Base-by-base conservation (phyloP, 2,329 filamentous ascomycete species). In the Fusarium penzigii region DNA sequence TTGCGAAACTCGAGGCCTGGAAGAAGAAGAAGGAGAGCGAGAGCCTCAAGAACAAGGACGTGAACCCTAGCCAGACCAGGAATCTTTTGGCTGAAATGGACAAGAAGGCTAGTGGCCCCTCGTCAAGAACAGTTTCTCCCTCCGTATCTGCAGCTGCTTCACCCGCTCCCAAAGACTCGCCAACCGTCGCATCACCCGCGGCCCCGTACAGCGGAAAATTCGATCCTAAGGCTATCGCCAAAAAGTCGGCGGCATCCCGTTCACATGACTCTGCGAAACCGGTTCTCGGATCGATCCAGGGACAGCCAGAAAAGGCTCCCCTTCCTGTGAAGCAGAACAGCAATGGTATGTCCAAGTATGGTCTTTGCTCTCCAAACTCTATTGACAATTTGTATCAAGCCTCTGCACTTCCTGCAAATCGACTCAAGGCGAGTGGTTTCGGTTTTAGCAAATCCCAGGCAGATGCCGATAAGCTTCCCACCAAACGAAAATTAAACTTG, bases 1-100 rank as follows among this genome's bases (percentile, higher is more conserved):
- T 92, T 41, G 90, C 90, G 29, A 92, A 90, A 68, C 75, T 96
- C 29, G 90, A 93, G 69, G 89, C 90, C 51, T 96, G 92, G 92
- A 96, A 96, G 74, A 89, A 91, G 72, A 93, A 92, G 73, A 87
- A 91, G 68, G 89, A 90, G 58, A 85, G 86, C 67, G 87, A 87
- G 62, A 87, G 87, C 63, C 82, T 82, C 57, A 90, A 90, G 68
- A 84, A 89, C 67, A 86, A 84, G 65, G 83, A 88, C 63, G 80
- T 86, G 42, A 84, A 84, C 48, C 78, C 83, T 39, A 83, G 82
- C 52, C 85, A 84, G 58, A 82, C 86, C 39, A 79, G 84, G 61
- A 88, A 82, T 63, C 81, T 91, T 49, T 75, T 88, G 51, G 85
- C 87, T 64, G 84, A 88, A 70, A 90, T 89, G 79, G 89, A 88